Percentiles rank a stretch among this genome's conserved stretches.
Conservation (phyloP, 192 early-diverging fungal species). For the Anaeromyces robustus region DNA sequence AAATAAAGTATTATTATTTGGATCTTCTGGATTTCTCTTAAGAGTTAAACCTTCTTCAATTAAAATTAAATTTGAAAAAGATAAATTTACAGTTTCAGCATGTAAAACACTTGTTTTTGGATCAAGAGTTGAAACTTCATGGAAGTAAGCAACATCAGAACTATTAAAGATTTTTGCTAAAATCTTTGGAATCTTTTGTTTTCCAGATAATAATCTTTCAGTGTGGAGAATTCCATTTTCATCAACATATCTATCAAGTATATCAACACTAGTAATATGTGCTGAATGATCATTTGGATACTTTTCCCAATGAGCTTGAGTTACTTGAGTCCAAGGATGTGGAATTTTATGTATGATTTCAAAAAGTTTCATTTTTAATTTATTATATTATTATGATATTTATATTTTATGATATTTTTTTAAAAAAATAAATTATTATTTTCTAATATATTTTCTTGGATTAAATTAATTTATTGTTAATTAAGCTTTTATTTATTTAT, state of each 20-base stretch:
- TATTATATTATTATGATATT: no score
- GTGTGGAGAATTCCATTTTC: constrained; percentile 71
- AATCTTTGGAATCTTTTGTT: constrained; percentile 71
- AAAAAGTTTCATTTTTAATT: constrained; percentile 65
- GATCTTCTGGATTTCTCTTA: constrained; percentile 19
- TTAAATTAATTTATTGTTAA: no score
- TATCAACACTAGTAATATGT: constrained; percentile 85
- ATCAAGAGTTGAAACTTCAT: constrained; percentile 80
- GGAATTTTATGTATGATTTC: constrained; percentile 59
- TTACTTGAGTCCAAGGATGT: constrained; percentile 65
- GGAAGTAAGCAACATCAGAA: constrained; percentile 56
- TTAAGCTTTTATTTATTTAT: no score
- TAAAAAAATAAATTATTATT: no score
- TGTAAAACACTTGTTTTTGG: constrained; percentile 50
- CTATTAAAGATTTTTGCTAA: constrained; percentile 30
- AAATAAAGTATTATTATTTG: constrained; percentile 28
- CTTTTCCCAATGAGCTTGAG: constrained; percentile 84
- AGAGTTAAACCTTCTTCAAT: constrained; percentile 65
- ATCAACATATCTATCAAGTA: constrained; percentile 65
- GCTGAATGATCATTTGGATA: constrained; percentile 89
- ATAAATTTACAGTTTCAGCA: constrained; percentile 71
- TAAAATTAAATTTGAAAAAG: constrained; percentile 63
- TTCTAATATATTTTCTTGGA: no score
- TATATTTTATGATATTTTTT: no score
- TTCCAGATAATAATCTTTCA: constrained; percentile 76